These are phyloP conservation scores for Trichoderma sp. DNA, from an alignment of 2,329 filamentous ascomycete species.

Conservation along the genomic window DNA sequence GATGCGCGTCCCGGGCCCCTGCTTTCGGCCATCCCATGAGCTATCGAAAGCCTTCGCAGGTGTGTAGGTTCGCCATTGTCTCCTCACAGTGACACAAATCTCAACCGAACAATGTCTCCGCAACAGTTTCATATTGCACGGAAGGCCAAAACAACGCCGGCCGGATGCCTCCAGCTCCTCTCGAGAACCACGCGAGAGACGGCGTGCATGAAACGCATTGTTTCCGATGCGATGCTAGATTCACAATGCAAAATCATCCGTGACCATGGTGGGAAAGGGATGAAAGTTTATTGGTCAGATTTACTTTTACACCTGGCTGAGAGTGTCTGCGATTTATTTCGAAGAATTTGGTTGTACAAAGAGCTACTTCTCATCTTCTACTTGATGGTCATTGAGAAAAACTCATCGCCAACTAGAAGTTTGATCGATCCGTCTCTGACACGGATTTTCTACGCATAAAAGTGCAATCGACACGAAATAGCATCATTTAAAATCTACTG, in stretches of 20 bases:
- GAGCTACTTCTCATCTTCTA: too few relatives aligned
- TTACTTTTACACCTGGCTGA: not conserved
- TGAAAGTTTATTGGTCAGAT: not conserved
- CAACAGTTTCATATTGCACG: not conserved
- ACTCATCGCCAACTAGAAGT: not conserved
- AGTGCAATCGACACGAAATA: not conserved
- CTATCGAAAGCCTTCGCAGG: not conserved
- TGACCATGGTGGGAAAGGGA: not conserved
- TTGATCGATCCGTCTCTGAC: not conserved
- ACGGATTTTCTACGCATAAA: not conserved
- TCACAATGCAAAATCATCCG: not conserved
- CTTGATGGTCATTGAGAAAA: not conserved
- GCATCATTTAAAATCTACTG: not conserved
- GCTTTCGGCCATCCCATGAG: not conserved
- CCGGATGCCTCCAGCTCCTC: not conserved
- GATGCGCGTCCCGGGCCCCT: not conserved
- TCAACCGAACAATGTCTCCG: not conserved
- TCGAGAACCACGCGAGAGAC: not conserved
- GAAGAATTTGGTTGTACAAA: not conserved
- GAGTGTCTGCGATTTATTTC: not conserved
- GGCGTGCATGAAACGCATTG: constrained; percentile 15
- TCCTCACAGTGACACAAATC: not conserved
- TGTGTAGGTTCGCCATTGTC: not conserved
- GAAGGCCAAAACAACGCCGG: not conserved
- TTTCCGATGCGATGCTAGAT: constrained; percentile 8